Evolutionary conservation across 768 basidiomycete species (phyloP).

Genomic region (Candolleomyces efflorescens): DNA sequence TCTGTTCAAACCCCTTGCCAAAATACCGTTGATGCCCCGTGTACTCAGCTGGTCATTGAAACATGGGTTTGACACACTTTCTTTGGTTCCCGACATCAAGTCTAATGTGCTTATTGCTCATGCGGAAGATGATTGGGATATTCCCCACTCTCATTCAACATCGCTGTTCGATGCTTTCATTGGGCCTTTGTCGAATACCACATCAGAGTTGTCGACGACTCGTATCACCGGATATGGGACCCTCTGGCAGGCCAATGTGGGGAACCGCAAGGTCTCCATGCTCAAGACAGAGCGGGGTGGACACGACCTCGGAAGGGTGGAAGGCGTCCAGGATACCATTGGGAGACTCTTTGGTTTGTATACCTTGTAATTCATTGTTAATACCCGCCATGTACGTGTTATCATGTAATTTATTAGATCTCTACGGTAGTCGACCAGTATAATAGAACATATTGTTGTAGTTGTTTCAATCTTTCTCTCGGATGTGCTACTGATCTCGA

Average conservation of each 20-base stretch:
- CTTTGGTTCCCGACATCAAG: slow-evolving; percentile 54
- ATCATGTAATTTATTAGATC: too few species aligned
- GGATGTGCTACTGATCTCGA: too few species aligned
- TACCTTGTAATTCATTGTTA: slow-evolving; percentile 1
- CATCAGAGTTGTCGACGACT: slow-evolving; percentile 37
- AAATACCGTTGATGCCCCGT: slow-evolving; percentile 61
- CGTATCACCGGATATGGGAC: slow-evolving; percentile 35
- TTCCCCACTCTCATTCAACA: slow-evolving; percentile 65
- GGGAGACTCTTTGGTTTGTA: slow-evolving; percentile 37
- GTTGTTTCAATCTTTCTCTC: too few species aligned
- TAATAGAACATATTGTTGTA: too few species aligned
- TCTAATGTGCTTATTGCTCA: slow-evolving; percentile 71
- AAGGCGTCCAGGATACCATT: slow-evolving; percentile 68
- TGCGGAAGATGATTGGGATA: slow-evolving; percentile 70
- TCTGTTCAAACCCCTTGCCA: slow-evolving; percentile 63
- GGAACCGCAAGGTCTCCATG: slow-evolving; percentile 45
- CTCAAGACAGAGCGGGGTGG: slow-evolving; percentile 54
- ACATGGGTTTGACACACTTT: slow-evolving; percentile 61
- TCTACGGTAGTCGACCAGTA: too few species aligned
- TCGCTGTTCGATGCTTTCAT: slow-evolving; percentile 65
- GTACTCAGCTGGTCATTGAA: slow-evolving; percentile 49
- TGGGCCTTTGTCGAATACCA: slow-evolving; percentile 32
- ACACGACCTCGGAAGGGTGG: slow-evolving; percentile 57
- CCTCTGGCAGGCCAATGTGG: slow-evolving; percentile 40
- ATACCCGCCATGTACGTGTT: too few species aligned